Base-by-base conservation (phyloP, 352 stramenopile genomes). In the Phytophthora colocasiae region DNA sequence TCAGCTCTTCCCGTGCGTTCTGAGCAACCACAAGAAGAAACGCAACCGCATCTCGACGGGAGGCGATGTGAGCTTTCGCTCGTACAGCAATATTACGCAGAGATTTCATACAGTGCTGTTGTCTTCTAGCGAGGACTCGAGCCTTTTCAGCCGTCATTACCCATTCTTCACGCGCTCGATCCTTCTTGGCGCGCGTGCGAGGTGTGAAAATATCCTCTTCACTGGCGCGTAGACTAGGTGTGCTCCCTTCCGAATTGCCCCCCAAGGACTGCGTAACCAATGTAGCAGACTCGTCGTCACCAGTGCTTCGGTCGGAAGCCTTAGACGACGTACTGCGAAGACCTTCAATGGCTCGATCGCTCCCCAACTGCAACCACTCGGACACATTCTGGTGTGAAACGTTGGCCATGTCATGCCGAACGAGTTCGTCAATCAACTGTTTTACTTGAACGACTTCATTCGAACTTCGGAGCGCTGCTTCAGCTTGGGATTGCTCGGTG, bases 61-160 rank as follows among this genome's bases (percentile, higher is more conserved):
- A 65, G 5, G 44, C 2, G 9, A 81, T 58, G 31, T 80, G 59
- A 7, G 54, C 57, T 9, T 67, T 73, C 19, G 79, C 79, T 29
- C 62, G 74, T n/a, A 39, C 34, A 12, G 71, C 79, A n/a, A 88
- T 76, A 15, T 82, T 75, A 14, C 74, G 75, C 6, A 88, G 45
- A 10, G 73, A 79, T 36, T 78, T 78, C 24, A 81, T 63, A 45
- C 76, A 85, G 43, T 82, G 75, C 12, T 84, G 53, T 48, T 88
- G 79, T 39, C 78, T 73, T n/a, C 79, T 75, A 4, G 74, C 71
- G 6, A 85, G 59, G 26, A 88, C 66, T 9, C 74, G 74, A 49
- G 71, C 69, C 14, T 78, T 78, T 68, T 88, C 79, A 15, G 74
- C 69, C 3, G 65, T 73, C 6, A 88, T 54, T 24, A 88, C 64